Conservation (phyloP, 768 basidiomycete species). For the Leccinum pellstonianum region DNA sequence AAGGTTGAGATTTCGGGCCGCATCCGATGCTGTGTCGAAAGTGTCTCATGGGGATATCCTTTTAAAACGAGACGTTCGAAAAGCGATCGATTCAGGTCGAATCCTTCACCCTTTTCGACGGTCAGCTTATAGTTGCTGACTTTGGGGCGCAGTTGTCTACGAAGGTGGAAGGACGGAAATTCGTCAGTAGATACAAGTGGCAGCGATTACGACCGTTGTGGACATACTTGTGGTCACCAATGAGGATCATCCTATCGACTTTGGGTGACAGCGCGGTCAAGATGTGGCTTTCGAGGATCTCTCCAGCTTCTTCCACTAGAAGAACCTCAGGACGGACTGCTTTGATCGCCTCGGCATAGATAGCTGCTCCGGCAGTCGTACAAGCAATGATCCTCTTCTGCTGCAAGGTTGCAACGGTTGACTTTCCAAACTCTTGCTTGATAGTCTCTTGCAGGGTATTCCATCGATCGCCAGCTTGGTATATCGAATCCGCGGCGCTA, state of each 20-base stretch:
- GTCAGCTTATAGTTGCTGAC: conserved; percentile 64
- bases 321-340: conserved; percentile 47
- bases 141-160: conserved; percentile 69
- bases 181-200: neutral
- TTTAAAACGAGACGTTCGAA: conserved; percentile 66
- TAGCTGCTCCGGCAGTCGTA: conserved; percentile 70
- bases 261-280: conserved; percentile 51
- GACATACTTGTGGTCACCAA: conserved; percentile 68
- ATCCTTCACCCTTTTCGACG: conserved; percentile 68
- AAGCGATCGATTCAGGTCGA: conserved; percentile 61
- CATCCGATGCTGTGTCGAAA: conserved; percentile 67
- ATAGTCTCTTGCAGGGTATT: conserved; percentile 37
- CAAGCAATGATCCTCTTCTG: conserved; percentile 61
- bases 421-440: conserved; percentile 33
- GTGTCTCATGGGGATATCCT: conserved; percentile 58
- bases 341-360: conserved; percentile 46
- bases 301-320: conserved; percentile 71
- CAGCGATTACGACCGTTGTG: neutral
- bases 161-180: neutral
- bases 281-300: conserved; percentile 67
- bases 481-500: conserved; percentile 34
- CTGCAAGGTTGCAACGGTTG: conserved; percentile 34
- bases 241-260: conserved; percentile 56
- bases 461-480: conserved; percentile 31
- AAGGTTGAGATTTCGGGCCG: conserved; percentile 67